Base-by-base conservation (phyloP, 306 rosid species). In the Potentilla sterilis region DNA sequence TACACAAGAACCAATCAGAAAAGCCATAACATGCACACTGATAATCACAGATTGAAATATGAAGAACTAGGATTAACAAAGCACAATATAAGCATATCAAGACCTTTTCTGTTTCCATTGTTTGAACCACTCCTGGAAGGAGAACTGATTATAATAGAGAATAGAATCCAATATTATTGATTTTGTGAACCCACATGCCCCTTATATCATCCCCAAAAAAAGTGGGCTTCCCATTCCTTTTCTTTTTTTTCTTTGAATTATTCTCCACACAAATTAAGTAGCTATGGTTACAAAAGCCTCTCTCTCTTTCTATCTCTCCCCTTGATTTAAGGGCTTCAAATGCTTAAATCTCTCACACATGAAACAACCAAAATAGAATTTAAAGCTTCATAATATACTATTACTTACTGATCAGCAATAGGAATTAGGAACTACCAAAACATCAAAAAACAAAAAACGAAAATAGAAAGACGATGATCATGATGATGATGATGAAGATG, bases 321-420 rank as follows among this genome's bases (percentile, higher is more conserved):
- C 97, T 85, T 72, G 70, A 82, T 84, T 85, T 81, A 80, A 85
- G 89, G 87, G 48, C 86, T 67, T 55, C 74, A 70, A 73, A 72
- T 86, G 74, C 83, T 78, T 82, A 89, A 70, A 34, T 66, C 41
- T 49, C 77, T 77, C 75, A 41, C 12, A 76, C 32, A 70, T 41
- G 48, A 74, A 77, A 63, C 68, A 42, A 63, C 40, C 81, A 68
- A 37, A 75, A 80, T 77, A 72, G 28, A 71, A 57, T 58, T 14
- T 32, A 11, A 7, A 67, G 41, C 51, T 32, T 37, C 68, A 65
- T 32, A 58, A 42, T 52, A 48, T n/a, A 24, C 54, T 71, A 57
- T 38, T 24, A 24, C 43, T 52, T 28, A 74, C 28, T 44, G 44
- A 41, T 72, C 6, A 72, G 51, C 34, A 40, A 7, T 0, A 21